Evolutionary conservation across 2,329 filamentous ascomycete species (phyloP), one percentile per base, ranked within the genome.

Genomic region (Colletotrichum gloeosporioides): DNA sequence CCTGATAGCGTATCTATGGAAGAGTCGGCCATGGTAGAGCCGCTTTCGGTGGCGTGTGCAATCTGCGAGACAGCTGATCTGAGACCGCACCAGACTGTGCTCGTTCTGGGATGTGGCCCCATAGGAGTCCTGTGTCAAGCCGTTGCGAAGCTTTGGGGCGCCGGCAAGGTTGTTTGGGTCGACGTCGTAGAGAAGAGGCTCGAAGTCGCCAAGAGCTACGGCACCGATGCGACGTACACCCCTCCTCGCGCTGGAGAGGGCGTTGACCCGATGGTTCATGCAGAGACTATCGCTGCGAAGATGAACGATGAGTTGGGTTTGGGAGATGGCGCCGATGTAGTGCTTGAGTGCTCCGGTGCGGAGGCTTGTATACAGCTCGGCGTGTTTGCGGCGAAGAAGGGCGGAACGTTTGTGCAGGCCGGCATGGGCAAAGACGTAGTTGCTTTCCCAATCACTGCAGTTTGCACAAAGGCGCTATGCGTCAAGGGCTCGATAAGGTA

Each of bases 291-390:
- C 29, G 29, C 59, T 6, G 25, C 55, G 3, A 59, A 3, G n/a
- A 29, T 27, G 55, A 29, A 59, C 13, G 55, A 59, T 1, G 55
- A 62, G 3, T 6, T n/a, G 59, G 59, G 29, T 31, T 10, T 32
- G 18, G 29, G 16, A 31, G 29, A 32, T n/a, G 27, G 29, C 59
- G 59, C 29, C 29, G 29, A 31, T 32, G 59, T 32, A 31, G 59
- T 32, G 16, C 29, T 62, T 22, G 59, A 90, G 68, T 86, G 85
- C 18, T 88, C 87, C 2, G 89, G 88, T 3, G 86, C 80, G 4
- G 80, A 62, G 59, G 1, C 27, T 32, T 62, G 27, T 22, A n/a
- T 32, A n/a, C 27, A 62, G 10, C 59, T 62, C 15, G 27, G 59
- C 9, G 2, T 62, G 25, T 31, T n/a, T n/a, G 29, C 59, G 25